A percentile compares a stretch with the other conserved stretches of the same genome.
phyloP scores from a whole-genome alignment of 805 yeast genomes.

The Metschnikowia vanudenii region DNA sequence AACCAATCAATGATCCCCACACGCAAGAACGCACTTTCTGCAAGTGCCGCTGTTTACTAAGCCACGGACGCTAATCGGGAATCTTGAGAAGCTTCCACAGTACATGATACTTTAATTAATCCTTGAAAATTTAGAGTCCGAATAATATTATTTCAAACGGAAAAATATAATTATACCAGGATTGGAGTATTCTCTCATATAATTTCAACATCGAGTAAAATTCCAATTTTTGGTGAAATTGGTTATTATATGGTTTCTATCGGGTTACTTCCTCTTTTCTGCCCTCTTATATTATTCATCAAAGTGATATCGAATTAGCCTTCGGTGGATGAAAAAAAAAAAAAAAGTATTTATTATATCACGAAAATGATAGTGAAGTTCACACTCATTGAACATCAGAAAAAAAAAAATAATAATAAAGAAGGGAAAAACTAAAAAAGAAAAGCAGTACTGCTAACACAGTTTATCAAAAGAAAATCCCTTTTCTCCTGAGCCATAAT shows the following conservation, averaged over 20 bases:
- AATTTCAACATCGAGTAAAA: too few relatives aligned
- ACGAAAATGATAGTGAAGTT: background rate
- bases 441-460: background rate
- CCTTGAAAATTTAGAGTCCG: too few relatives aligned
- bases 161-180: too few relatives aligned
- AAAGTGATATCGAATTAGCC: too few relatives aligned
- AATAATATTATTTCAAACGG: too few relatives aligned
- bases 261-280: too few relatives aligned
- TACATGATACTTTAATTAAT: background rate
- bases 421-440: background rate
- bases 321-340: background rate
- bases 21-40: background rate
- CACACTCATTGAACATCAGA: background rate
- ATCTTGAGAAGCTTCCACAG: background rate
- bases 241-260: too few relatives aligned
- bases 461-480: background rate
- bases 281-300: too few relatives aligned
- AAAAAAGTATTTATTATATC: conserved; percentile 1
- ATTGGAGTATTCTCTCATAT: too few relatives aligned
- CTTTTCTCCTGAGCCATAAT: background rate
- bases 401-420: too few relatives aligned
- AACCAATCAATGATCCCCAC: background rate
- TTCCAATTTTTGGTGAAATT: too few relatives aligned
- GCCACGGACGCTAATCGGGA: conserved; percentile 2
- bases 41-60: background rate